These are phyloP conservation scores for Microglena sp. DNA, from an alignment of 139 green algal genomes.

Conservation along the genomic window DNA sequence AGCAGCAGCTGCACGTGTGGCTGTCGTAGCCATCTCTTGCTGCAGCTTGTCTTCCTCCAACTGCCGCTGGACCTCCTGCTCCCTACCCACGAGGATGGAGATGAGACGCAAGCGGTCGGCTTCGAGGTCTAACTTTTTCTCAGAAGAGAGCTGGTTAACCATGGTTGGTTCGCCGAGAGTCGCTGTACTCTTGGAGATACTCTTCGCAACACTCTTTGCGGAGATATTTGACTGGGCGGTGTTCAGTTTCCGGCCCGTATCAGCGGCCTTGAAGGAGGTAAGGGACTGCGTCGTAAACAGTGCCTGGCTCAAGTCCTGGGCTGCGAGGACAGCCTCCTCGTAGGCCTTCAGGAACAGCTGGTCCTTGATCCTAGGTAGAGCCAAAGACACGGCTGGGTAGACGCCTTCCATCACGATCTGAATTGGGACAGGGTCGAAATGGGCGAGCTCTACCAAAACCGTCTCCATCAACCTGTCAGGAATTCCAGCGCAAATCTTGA, in stretches of 20 bases:
- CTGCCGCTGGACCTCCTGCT: slow-evolving; percentile 1
- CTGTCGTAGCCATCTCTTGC: not conserved
- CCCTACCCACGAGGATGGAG: slow-evolving; percentile 10
- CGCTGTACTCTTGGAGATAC: not conserved
- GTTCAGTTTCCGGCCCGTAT: too few relatives aligned
- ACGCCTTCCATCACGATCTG: slow-evolving; percentile 49
- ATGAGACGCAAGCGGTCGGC: slow-evolving; percentile 50
- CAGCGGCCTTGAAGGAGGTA: too few relatives aligned
- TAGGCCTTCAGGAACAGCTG: slow-evolving; percentile 12
- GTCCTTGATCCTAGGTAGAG: slow-evolving; percentile 43
- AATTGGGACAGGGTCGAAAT: slow-evolving; percentile 65
- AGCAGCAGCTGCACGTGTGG: not conserved
- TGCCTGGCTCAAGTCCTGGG: not conserved
- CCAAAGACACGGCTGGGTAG: slow-evolving; percentile 45
- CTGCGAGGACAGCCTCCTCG: not conserved
- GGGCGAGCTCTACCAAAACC: slow-evolving; percentile 57
- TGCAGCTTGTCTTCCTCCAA: not conserved
- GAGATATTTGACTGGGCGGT: not conserved
- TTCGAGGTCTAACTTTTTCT: slow-evolving; percentile 46
- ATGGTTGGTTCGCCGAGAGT: not conserved
- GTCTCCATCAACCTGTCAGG: slow-evolving; percentile 58
- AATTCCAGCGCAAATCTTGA: slow-evolving; percentile 43
- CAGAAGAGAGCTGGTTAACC: not conserved
- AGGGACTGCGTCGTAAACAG: not conserved
- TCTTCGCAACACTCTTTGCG: not conserved